These are phyloP conservation scores for Botrytis deweyae DNA, from an alignment of 2,329 filamentous ascomycete genomes.

Conservation along the genomic window DNA sequence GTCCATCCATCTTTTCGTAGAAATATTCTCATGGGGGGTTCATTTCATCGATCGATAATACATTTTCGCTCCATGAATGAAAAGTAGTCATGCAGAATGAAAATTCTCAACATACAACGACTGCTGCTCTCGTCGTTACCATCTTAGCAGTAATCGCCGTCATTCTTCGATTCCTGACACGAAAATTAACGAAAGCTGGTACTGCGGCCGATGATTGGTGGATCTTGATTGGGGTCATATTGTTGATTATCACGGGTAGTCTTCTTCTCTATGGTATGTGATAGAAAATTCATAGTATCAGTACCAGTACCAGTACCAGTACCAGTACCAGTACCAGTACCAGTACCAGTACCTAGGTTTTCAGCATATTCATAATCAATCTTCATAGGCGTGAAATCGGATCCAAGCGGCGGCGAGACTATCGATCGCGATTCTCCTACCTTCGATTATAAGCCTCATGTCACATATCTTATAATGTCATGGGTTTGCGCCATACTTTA, in stretches of 20 bases:
- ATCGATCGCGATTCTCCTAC: conserved; percentile 21
- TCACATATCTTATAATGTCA: conserved; percentile 9
- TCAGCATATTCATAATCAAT: background rate
- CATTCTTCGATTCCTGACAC: conserved; percentile 21
- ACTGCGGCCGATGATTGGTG: conserved; percentile 25
- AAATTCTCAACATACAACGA: conserved; percentile 15
- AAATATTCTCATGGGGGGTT: background rate
- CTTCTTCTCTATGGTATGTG: conserved; percentile 20
- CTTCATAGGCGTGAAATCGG: conserved; percentile 15
- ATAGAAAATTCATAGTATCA: background rate
- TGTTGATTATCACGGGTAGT: background rate
- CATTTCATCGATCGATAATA: background rate
- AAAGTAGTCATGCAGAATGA: conserved; percentile 8
- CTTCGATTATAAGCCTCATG: conserved; percentile 18
- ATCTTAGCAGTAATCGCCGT: conserved; percentile 20
- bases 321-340: background rate
- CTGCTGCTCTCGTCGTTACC: conserved; percentile 9
- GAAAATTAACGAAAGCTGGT: conserved; percentile 16
- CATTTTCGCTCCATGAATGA: background rate
- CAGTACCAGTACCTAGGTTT: background rate
- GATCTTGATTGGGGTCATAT: conserved; percentile 12
- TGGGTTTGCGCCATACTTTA: conserved; percentile 13
- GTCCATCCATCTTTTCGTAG: background rate
- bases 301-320: background rate
- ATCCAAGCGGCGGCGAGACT: conserved; percentile 11